Evolutionary conservation across 768 basidiomycete genomes (phyloP), one percentile per base, ranked within the genome.

Genomic region (Psilocybe tampanensis): DNA sequence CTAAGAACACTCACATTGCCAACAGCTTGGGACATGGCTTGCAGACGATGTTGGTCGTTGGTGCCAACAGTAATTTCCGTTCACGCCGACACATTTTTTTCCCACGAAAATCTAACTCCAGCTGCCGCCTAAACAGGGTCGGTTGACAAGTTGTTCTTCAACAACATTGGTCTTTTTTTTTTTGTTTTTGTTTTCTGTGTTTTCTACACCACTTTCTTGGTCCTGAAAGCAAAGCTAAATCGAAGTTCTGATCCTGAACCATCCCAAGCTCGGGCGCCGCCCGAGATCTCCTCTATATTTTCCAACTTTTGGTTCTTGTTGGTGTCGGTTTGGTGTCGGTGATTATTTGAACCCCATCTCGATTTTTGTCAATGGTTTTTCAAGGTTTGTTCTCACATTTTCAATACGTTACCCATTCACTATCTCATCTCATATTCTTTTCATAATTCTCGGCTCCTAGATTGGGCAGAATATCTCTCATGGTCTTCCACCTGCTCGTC

Each of bases 21-120:
- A 44, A 92, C 79, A 45, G 83, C 83, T 72, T 93, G 91, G 44
- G 92, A 93, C 91, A 93, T 93, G 63, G 59, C 52, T 56, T 54
- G 24, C 55, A 56, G 58, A 55, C 18, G 56, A 15, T 39, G 36
- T 60, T n/a, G 59, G 48, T 61, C 58, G 57, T 58, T 42, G 57
- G 36, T 47, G 58, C 36, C 55, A 47, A 54, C 29, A 24, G 29
- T 41, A 51, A 44, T 54, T 47, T 43, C 49, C 43, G 43, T 42
- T 39, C 48, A 32, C 34, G 49, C 26, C 52, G 23, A 22, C 36
- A 41, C 18, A 49, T 47, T 34, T 41, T 8, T 34, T 64, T 64
- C 63, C 63, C 63, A 64, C 63, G 63, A 58, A 58, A 50, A 44
- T 39, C 29, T 29, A 26, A 43, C 29, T 19, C 44, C 44, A 47